These are phyloP conservation scores for Lachancea meyersii DNA, from an alignment of 805 yeast species.

Conservation along the genomic window DNA sequence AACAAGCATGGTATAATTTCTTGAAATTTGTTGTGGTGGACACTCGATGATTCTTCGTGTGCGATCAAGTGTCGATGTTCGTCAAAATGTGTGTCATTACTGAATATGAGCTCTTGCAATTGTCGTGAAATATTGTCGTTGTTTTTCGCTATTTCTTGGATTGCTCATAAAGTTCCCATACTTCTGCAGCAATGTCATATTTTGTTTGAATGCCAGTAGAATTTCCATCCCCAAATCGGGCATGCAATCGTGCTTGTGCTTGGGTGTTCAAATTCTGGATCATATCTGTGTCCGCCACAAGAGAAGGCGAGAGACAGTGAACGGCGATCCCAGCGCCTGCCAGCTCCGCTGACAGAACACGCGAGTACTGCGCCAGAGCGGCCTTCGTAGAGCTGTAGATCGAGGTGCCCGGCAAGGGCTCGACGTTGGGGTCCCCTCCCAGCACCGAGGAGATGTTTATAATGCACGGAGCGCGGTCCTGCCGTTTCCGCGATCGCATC, in stretches of 20 bases:
- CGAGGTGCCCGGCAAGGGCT: constrained; percentile 24
- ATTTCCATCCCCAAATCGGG: neutral
- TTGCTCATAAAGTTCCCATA: constrained; percentile 6
- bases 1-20: too few relatives aligned
- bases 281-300: constrained; percentile 29
- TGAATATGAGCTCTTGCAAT: neutral
- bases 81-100: too few relatives aligned
- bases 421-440: constrained; percentile 18
- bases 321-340: constrained; percentile 17
- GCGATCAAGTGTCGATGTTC: neutral
- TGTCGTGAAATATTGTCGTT: neutral
- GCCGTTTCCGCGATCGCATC: constrained; percentile 16
- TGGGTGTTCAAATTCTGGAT: constrained; percentile 5
- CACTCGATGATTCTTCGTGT: neutral
- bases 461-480: constrained; percentile 14
- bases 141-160: neutral
- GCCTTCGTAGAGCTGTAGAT: constrained; percentile 31
- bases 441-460: constrained; percentile 29
- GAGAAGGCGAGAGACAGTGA: constrained; percentile 18
- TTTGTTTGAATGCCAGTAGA: neutral
- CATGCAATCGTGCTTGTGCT: constrained; percentile 4
- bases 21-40: too few relatives aligned
- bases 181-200: constrained; percentile 2
- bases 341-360: constrained; percentile 21
- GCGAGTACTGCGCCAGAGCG: constrained; percentile 24